These are phyloP conservation scores for Fusarium pseudonygamai DNA, from an alignment of 2,329 filamentous ascomycete genomes.

Conservation along the genomic window DNA sequence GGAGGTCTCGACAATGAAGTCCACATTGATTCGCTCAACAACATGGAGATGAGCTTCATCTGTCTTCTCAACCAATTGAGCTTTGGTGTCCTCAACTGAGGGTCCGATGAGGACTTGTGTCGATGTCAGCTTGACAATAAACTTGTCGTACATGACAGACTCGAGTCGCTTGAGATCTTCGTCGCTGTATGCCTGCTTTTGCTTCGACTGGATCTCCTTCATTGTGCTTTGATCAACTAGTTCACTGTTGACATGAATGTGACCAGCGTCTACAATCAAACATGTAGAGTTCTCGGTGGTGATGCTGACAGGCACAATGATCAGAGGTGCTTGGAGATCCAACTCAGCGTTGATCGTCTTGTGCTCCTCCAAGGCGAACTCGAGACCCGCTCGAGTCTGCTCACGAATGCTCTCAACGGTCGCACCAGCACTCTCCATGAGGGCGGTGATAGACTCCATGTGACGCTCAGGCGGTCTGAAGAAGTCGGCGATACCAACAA, in stretches of 20 bases:
- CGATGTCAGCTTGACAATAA: constrained; percentile 89
- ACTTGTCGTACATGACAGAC: constrained; percentile 97
- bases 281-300: constrained; percentile 83
- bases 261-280: constrained; percentile 94
- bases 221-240: constrained; percentile 92
- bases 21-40: constrained; percentile 96
- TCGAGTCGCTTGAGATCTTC: constrained; percentile 90
- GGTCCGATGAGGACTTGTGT: constrained; percentile 96
- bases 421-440: constrained; percentile 95
- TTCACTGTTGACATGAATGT: constrained; percentile 93
- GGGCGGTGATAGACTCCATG: constrained; percentile 96
- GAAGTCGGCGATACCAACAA: constrained; percentile 91
- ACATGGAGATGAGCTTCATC: constrained; percentile 82
- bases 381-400: constrained; percentile 93
- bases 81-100: constrained; percentile 88
- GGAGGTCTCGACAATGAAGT: constrained; percentile 94
- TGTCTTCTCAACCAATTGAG: constrained; percentile 76
- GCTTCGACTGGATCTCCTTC: constrained; percentile 89
- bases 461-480: constrained; percentile 96
- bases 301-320: constrained; percentile 95
- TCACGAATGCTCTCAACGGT: constrained; percentile 95
- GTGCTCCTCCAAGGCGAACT: constrained; percentile 97
- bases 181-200: constrained; percentile 85
- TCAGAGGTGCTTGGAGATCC: constrained; percentile 93
- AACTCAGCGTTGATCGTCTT: constrained; percentile 97